These are phyloP conservation scores for Suillus occidentalis DNA, from an alignment of 768 basidiomycete genomes.

Conservation along the genomic window DNA sequence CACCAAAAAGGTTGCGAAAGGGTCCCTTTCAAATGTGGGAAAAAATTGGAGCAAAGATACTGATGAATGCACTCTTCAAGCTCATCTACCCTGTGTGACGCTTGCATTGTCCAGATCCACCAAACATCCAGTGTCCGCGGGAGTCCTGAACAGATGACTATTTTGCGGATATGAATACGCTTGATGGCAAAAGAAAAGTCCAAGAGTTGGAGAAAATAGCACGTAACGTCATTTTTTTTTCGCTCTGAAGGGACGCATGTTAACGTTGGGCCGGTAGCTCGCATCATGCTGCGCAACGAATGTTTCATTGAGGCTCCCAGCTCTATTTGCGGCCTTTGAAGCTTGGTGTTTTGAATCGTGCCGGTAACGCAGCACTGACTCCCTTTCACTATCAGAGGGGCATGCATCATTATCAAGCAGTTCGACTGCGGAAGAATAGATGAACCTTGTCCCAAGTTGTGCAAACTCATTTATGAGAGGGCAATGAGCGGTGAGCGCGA, in stretches of 20 bases:
- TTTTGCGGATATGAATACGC: not conserved
- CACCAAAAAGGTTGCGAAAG: not conserved
- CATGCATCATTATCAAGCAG: not conserved
- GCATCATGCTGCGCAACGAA: not conserved
- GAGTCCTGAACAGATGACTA: not conserved
- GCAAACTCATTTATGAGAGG: not conserved
- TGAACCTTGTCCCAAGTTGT: not conserved
- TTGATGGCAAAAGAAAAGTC: not conserved
- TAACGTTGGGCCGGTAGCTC: not conserved
- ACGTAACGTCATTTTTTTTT: not conserved
- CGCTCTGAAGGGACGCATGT: not conserved
- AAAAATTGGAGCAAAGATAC: not conserved
- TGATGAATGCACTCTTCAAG: not conserved
- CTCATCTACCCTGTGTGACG: not conserved
- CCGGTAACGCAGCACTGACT: not conserved
- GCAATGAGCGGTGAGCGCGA: not conserved
- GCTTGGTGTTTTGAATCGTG: not conserved
- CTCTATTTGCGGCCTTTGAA: not conserved
- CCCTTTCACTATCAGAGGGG: not conserved
- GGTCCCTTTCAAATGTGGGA: not conserved
- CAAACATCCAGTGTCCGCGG: not conserved
- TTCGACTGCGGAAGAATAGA: not conserved
- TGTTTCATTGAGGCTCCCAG: not conserved
- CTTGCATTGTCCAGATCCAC: not conserved
- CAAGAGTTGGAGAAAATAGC: not conserved